A percentile compares a stretch with the other conserved stretches of the same genome.
phyloP scores from a whole-genome alignment of 2,329 filamentous ascomycete species.

The Polychaeton citri region DNA sequence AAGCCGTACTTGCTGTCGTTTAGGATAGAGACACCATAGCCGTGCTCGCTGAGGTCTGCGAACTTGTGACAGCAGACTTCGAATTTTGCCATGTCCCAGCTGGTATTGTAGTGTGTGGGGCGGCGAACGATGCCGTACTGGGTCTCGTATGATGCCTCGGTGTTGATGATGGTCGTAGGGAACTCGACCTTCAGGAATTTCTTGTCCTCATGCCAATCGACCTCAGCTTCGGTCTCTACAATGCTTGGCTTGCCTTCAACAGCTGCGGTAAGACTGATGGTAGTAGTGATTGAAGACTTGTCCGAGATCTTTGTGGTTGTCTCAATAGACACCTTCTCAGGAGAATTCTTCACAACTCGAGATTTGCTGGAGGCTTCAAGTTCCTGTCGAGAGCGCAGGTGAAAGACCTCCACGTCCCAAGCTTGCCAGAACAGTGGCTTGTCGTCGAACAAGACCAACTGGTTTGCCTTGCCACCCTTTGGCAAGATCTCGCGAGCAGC shows the following conservation, averaged over 20 bases:
- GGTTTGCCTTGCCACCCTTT: conserved; percentile 62
- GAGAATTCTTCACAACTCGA: conserved; percentile 55
- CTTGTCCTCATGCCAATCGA: conserved; percentile 96
- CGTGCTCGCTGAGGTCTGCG: conserved; percentile 76
- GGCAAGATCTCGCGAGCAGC: conserved; percentile 67
- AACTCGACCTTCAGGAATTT: conserved; percentile 99
- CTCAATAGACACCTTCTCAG: conserved; percentile 66
- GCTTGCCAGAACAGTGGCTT: conserved; percentile 96
- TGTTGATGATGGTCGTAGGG: conserved; percentile 80
- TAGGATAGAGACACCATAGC: conserved; percentile 81
- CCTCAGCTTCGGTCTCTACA: conserved; percentile 67
- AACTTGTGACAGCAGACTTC: conserved; percentile 94
- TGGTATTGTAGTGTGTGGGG: conserved; percentile 96
- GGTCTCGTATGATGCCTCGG: conserved; percentile 87
- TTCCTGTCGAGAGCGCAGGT: conserved; percentile 73
- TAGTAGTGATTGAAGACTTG: conserved; percentile 72
- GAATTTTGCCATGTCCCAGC: conserved; percentile 96
- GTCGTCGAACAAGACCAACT: conserved; percentile 90
- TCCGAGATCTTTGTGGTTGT: conserved; percentile 82
- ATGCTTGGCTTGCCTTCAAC: conserved; percentile 48
- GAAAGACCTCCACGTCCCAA: conserved; percentile 96
- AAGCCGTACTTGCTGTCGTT: conserved; percentile 97
- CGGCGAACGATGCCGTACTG: conserved; percentile 80
- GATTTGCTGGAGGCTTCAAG: conserved; percentile 52
- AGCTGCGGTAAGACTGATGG: conserved; percentile 63